These are phyloP conservation scores for Mycena amicta DNA, from an alignment of 768 basidiomycete species.

Conservation along the genomic window DNA sequence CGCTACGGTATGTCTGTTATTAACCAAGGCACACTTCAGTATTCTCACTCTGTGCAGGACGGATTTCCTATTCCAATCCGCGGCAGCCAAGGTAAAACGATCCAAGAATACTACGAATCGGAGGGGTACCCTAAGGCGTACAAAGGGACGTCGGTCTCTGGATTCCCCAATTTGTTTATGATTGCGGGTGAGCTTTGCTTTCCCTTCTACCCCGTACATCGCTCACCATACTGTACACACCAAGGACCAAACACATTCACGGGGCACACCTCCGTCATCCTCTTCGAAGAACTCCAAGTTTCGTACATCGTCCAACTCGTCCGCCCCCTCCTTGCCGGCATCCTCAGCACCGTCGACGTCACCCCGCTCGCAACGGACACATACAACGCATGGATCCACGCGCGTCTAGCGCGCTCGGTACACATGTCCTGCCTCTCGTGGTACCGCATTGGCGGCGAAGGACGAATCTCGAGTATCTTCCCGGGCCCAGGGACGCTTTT, in stretches of 20 bases:
- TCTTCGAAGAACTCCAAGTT: constrained; percentile 47
- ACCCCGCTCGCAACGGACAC: constrained; percentile 35
- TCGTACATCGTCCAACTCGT: constrained; percentile 46
- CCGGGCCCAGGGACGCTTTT: constrained; percentile 34
- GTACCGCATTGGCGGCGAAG: constrained; percentile 34
- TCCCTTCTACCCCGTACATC: not conserved
- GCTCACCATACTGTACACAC: constrained; percentile 14
- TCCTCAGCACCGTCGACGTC: constrained; percentile 20
- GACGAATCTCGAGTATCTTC: constrained; percentile 32
- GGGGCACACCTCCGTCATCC: constrained; percentile 48
- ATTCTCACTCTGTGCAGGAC: constrained; percentile 35
- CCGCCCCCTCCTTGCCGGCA: constrained; percentile 39
- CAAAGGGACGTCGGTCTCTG: constrained; percentile 43
- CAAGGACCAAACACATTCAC: constrained; percentile 49
- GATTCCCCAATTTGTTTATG: constrained; percentile 49
- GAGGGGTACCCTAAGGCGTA: constrained; percentile 48
- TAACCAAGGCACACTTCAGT: not conserved
- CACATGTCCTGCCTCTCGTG: constrained; percentile 39
- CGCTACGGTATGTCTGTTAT: constrained; percentile 25
- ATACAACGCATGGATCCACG: constrained; percentile 45
- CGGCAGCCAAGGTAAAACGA: constrained; percentile 33
- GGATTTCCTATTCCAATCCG: constrained; percentile 34
- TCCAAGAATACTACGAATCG: constrained; percentile 43
- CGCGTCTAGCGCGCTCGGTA: constrained; percentile 34
- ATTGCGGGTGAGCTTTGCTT: constrained; percentile 37